A percentile compares a stretch with the other conserved stretches of the same genome.
phyloP scores from a whole-genome alignment of 495 filamentous ascomycete genomes.

The Cercophora scortea region DNA sequence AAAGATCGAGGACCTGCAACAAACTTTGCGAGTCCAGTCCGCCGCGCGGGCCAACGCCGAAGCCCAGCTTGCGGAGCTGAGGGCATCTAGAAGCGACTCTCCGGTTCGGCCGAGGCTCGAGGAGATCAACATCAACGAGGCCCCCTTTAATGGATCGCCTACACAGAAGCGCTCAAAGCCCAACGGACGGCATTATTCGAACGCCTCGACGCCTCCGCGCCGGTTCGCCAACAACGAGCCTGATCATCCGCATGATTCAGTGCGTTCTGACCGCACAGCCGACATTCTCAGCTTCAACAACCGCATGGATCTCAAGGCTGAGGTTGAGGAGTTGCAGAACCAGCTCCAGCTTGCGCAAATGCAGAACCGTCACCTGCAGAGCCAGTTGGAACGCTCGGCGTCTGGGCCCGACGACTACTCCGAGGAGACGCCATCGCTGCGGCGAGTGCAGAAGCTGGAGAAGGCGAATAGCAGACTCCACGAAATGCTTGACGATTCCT shows the following conservation, averaged over 20 bases:
- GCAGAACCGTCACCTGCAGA: slow-evolving; percentile 91
- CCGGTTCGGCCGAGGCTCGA: slow-evolving; percentile 63
- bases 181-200: slow-evolving; percentile 64
- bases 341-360: slow-evolving; percentile 93
- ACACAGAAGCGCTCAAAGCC: slow-evolving; percentile 66
- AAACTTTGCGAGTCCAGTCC: slow-evolving; percentile 76
- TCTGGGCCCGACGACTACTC: slow-evolving; percentile 50
- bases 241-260: slow-evolving; percentile 58
- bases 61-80: slow-evolving; percentile 71
- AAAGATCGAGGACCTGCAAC: slow-evolving; percentile 80
- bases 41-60: slow-evolving; percentile 80
- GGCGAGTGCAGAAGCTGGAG: slow-evolving; percentile 85
- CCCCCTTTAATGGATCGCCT: slow-evolving; percentile 68
- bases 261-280: slow-evolving; percentile 78
- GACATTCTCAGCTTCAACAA: slow-evolving; percentile 86
- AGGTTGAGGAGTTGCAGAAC: slow-evolving; percentile 89
- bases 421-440: slow-evolving; percentile 77
- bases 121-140: slow-evolving; percentile 81
- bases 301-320: slow-evolving; percentile 82
- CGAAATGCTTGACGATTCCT: slow-evolving; percentile 89
- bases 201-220: slow-evolving; percentile 66
- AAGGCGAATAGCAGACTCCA: slow-evolving; percentile 88
- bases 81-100: slow-evolving; percentile 66
- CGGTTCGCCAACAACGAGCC: slow-evolving; percentile 62
- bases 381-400: slow-evolving; percentile 61